A percentile compares a stretch with the other conserved stretches of the same genome.
Evolutionary conservation across 371 early-diverging fungal species (phyloP).

Genomic region (Sporodiniella umbellata): DNA sequence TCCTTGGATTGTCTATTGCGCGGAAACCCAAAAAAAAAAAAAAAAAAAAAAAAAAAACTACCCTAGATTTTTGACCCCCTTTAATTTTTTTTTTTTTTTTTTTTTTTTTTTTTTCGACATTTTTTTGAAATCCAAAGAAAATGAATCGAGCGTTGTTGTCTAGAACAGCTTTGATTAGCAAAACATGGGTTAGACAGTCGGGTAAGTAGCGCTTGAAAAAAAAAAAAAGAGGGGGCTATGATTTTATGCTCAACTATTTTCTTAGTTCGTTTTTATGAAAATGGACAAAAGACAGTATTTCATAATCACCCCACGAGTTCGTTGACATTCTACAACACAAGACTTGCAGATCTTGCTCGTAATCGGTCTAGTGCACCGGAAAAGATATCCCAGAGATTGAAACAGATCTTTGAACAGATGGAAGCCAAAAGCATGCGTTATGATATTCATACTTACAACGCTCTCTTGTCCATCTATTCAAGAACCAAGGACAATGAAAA

Average conservation of each 20-base stretch:
- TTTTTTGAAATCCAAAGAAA: neutral
- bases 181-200: neutral
- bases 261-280: neutral
- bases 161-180: neutral
- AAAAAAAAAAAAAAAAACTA: neutral
- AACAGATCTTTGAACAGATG: conserved; percentile 29
- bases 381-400: conserved; percentile 11
- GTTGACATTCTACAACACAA: conserved; percentile 24
- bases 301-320: conserved; percentile 39
- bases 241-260: neutral
- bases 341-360: conserved; percentile 13
- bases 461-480: conserved; percentile 42
- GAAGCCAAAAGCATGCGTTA: conserved; percentile 30
- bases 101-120: too few relatives aligned
- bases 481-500: conserved; percentile 18
- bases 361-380: conserved; percentile 4
- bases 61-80: neutral
- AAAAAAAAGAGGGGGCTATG: neutral
- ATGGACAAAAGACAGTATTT: conserved; percentile 8
- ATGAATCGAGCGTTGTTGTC: neutral
- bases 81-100: neutral
- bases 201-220: neutral
- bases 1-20: too few relatives aligned
- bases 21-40: neutral
- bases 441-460: conserved; percentile 50